Evolutionary conservation across 208 protist genomes (phyloP).

Genomic region (Trypanosoma melophagium): DNA sequence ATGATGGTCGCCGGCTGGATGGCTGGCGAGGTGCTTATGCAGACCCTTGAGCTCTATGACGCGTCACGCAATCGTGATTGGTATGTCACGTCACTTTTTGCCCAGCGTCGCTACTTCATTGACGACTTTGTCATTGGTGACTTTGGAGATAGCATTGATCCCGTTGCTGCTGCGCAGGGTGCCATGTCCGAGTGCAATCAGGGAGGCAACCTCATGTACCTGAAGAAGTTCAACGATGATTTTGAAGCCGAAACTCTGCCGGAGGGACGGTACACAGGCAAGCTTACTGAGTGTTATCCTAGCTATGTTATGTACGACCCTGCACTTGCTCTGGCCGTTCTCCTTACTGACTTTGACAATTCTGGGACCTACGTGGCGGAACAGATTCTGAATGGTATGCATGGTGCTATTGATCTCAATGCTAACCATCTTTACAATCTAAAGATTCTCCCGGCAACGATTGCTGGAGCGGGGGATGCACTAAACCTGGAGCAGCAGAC

Average conservation of each 20-base stretch:
- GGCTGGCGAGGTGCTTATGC: slow-evolving; percentile 19
- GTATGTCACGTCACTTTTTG: slow-evolving; percentile 32
- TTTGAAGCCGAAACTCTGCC: slow-evolving; percentile 4
- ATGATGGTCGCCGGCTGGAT: slow-evolving; percentile 32
- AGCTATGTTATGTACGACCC: slow-evolving; percentile 6
- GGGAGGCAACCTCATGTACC: slow-evolving; percentile 28
- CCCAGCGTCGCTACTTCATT: slow-evolving; percentile 57
- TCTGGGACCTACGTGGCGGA: neutral
- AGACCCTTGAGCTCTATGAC: neutral
- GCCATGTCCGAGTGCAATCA: slow-evolving; percentile 53
- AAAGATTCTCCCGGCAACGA: slow-evolving; percentile 1
- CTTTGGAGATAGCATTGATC: slow-evolving; percentile 39
- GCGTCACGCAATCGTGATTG: slow-evolving; percentile 15
- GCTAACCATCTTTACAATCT: neutral
- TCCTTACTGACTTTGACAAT: neutral
- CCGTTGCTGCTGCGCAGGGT: slow-evolving; percentile 22
- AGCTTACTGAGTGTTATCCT: slow-evolving; percentile 15
- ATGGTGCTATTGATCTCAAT: neutral
- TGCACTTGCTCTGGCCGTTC: neutral
- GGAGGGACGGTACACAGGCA: slow-evolving; percentile 7
- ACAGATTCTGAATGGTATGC: neutral
- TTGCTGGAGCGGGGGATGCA: neutral
- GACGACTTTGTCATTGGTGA: slow-evolving; percentile 56
- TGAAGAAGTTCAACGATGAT: slow-evolving; percentile 18
- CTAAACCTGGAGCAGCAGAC: neutral